Evolutionary conservation across 495 filamentous ascomycete species (phyloP), one percentile per base, ranked within the genome.

Genomic region (Hypoxylon lienhwacheense): DNA sequence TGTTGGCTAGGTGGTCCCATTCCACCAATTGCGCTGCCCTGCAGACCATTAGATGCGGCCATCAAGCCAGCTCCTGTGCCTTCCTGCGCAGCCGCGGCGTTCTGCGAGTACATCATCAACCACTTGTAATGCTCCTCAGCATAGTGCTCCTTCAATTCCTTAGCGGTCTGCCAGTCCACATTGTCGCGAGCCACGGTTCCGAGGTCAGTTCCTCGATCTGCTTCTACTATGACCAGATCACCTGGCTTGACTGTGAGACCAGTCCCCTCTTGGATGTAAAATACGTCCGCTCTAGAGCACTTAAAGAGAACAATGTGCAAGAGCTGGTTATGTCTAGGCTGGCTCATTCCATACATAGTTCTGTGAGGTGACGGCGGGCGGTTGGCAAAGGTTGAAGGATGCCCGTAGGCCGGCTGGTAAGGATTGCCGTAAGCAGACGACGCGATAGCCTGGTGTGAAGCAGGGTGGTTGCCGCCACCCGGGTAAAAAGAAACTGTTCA

Each of bases 271-370:
- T 93, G 91, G 45, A 96, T 87, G 67, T 95, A 96, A 68, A 97
- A 98, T 14, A 97, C 89, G 62, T 97, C 95, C 34, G 90, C 90
- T 47, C 93, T 84, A 16, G 86, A 85, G 65, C 90, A 95, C 65
- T 98, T 98, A 78, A 98, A 98, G 2, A 91, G 85, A 17, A 98
- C 92, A 33, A 97, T 85, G 68, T 91, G 92, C 25, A 96, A 74
- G n/a, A 87, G 77, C 66, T 93, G 89, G 56, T 88, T 89, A 53
- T 86, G 85, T 49, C 86, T 85, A 5, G 85, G 81, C 62, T 88
- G 88, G 22, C 66, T 76, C 59, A 77, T 81, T 45, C 71, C 79
- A 66, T 73, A 87, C 78, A 79, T 85, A 73, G 56, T 74, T 26
- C 81, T 74, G 62, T 83, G 80, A 20, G 82, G 80, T 5, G 77